These are phyloP conservation scores for Aureobasidium sp. DNA, from an alignment of 2,329 filamentous ascomycete species.

Conservation along the genomic window DNA sequence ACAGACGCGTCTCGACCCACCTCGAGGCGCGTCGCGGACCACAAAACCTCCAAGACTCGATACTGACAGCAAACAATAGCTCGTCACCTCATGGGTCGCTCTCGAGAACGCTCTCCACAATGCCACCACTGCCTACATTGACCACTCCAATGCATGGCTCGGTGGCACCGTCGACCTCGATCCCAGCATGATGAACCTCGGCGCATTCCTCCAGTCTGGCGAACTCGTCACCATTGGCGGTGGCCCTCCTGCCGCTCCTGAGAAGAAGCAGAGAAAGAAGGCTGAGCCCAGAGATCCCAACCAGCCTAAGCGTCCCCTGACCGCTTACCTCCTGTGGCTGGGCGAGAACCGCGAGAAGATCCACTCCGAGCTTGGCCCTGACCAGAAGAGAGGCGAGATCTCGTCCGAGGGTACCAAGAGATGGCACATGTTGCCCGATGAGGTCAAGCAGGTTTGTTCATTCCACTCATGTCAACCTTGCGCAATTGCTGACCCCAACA, in stretches of 20 bases:
- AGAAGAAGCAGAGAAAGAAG: conserved; percentile 25
- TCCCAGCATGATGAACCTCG: conserved; percentile 11
- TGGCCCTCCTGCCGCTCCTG: conserved; percentile 15
- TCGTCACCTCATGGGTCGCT: conserved; percentile 67
- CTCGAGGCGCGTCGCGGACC: conserved; percentile 14
- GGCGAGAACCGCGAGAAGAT: conserved; percentile 79
- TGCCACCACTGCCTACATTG: conserved; percentile 75
- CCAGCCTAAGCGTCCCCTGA: conserved; percentile 87
- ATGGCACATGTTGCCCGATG: conserved; percentile 69
- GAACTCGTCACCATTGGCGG: conserved; percentile 6
- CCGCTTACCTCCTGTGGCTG: conserved; percentile 93
- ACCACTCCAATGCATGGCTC: conserved; percentile 78
- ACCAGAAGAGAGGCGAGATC: conserved; percentile 62
- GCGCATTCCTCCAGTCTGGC: conserved; percentile 5
- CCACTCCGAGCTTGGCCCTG: conserved; percentile 54
- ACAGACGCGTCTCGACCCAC: conserved; percentile 3
- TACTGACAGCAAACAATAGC: conserved; percentile 45
- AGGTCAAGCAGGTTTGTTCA: conserved; percentile 56
- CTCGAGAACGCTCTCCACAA: conserved; percentile 72
- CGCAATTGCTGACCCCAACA: not conserved
- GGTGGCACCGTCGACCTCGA: conserved; percentile 35
- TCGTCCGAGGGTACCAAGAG: conserved; percentile 78
- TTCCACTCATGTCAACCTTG: not conserved
- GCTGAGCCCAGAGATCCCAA: conserved; percentile 65
- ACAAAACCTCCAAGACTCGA: not conserved